These are phyloP conservation scores for Dalbergia cochinchinensis DNA, from an alignment of 306 rosid genomes.

Conservation along the genomic window DNA sequence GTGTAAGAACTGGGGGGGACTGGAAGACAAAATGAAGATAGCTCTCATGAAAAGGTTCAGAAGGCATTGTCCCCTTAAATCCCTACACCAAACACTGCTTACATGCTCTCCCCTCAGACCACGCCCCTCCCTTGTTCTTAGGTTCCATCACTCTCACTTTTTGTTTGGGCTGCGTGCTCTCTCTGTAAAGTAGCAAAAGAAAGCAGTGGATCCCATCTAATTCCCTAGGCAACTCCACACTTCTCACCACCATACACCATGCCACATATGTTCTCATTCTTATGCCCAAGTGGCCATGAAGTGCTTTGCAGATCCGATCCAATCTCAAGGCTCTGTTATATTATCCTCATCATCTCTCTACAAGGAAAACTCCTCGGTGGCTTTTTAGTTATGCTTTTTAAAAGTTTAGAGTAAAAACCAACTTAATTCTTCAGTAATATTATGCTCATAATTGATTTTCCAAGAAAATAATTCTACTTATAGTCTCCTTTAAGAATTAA, in stretches of 20 bases:
- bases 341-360: too few species aligned
- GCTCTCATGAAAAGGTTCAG: slow-evolving; percentile 54
- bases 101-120: slow-evolving; percentile 63
- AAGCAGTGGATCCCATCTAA: slow-evolving; percentile 13
- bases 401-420: too few species aligned
- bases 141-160: slow-evolving; percentile 55
- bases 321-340: background rate
- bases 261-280: slow-evolving; percentile 6
- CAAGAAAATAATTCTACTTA: too few species aligned
- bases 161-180: slow-evolving; percentile 44
- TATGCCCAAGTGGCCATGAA: too few species aligned
- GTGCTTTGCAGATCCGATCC: background rate
- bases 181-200: background rate
- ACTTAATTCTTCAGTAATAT: too few species aligned
- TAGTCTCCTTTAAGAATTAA: too few species aligned
- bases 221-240: background rate
- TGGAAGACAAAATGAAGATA: slow-evolving; percentile 65
- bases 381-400: too few species aligned
- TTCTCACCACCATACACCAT: background rate
- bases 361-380: too few species aligned
- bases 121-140: slow-evolving; percentile 51
- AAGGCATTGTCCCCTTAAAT: slow-evolving; percentile 68
- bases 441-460: too few species aligned
- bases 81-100: slow-evolving; percentile 62
- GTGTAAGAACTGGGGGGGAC: slow-evolving; percentile 21